A percentile compares a stretch with the other conserved stretches of the same genome.
phyloP scores from a whole-genome alignment of 805 yeast genomes.

The Pichia thaimueangensis region DNA sequence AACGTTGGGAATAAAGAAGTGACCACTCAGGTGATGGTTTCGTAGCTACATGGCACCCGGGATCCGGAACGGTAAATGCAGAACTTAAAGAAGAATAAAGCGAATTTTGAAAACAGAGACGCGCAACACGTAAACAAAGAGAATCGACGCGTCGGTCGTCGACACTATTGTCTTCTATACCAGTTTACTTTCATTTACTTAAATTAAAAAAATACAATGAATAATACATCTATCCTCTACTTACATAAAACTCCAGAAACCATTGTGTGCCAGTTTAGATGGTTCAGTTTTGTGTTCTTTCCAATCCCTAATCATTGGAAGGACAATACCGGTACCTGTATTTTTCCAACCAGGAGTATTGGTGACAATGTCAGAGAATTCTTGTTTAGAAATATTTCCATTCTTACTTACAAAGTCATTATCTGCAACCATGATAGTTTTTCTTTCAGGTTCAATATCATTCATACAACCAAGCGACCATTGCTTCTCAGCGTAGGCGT shows the following conservation, averaged over 20 bases:
- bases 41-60: no score
- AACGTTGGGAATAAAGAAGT: no score
- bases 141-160: no score
- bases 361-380: background rate
- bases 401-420: slow-evolving; percentile 3
- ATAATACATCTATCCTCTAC: background rate
- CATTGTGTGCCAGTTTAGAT: slow-evolving; percentile 6
- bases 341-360: slow-evolving; percentile 1
- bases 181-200: no score
- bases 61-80: no score
- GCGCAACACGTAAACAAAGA: no score
- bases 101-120: no score
- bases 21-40: no score
- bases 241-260: slow-evolving; percentile 8
- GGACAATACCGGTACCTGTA: background rate
- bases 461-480: background rate
- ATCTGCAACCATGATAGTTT: slow-evolving; percentile 4
- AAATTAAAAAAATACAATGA: no score
- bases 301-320: slow-evolving; percentile 7
- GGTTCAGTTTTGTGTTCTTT: background rate
- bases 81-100: no score
- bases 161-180: no score
- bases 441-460: background rate
- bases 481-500: background rate
- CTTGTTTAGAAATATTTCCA: background rate